Conservation (phyloP, 2,329 filamentous ascomycete genomes). For the Fonsecaea pedrosoi region DNA sequence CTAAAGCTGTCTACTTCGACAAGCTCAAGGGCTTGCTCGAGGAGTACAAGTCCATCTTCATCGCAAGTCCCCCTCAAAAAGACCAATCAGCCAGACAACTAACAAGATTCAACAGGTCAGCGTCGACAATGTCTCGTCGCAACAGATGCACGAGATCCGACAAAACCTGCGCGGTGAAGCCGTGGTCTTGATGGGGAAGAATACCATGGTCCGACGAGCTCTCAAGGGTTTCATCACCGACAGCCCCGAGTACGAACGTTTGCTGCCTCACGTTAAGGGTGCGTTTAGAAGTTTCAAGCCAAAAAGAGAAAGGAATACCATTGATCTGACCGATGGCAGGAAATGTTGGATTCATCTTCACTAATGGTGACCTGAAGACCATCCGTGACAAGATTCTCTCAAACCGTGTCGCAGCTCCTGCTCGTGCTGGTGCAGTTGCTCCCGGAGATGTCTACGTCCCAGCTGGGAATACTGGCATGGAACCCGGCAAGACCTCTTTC, state of each 20-base stretch:
- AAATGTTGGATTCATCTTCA: constrained; percentile 99
- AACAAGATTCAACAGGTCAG: constrained; percentile 56
- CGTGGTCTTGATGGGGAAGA: constrained; percentile 99
- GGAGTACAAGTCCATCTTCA: constrained; percentile 97
- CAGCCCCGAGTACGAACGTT: constrained; percentile 95
- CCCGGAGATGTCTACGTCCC: constrained; percentile 93
- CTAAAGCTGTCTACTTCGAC: constrained; percentile 98
- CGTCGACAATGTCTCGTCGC: constrained; percentile 95
- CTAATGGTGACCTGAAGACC: constrained; percentile 91
- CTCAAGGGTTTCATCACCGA: constrained; percentile 92
- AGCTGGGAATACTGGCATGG: constrained; percentile 99
- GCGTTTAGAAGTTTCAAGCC: constrained; percentile 24
- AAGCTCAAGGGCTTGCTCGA: constrained; percentile 98
- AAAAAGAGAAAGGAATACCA: constrained; percentile 17
- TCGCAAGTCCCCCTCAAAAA: constrained; percentile 57
- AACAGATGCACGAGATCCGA: constrained; percentile 99
- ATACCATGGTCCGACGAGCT: constrained; percentile 99
- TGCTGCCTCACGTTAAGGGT: constrained; percentile 92
- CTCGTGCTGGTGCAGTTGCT: constrained; percentile 95
- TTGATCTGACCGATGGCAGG: constrained; percentile 53
- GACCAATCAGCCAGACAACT: constrained; percentile 7
- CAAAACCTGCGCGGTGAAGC: constrained; percentile 85
- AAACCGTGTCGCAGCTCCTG: constrained; percentile 97
- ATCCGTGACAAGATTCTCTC: constrained; percentile 91
- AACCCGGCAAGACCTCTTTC: constrained; percentile 99